Conservation (phyloP, 2,329 filamentous ascomycete species). For the Chalaropsis thielavioides region DNA sequence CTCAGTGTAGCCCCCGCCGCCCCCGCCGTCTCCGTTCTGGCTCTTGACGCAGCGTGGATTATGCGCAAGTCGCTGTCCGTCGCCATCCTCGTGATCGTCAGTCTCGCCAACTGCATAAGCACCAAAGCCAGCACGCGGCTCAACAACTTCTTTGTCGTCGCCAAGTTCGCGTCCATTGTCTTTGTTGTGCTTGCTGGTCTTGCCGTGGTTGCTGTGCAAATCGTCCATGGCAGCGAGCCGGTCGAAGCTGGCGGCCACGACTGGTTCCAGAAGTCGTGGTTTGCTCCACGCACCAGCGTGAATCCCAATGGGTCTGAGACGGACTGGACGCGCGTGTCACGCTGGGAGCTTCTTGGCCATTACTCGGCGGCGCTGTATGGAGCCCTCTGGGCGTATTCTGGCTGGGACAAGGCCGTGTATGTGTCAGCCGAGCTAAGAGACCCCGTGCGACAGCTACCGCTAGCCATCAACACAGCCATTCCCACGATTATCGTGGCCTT, state of each 20-base stretch:
- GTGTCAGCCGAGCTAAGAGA: slow-evolving; percentile 38
- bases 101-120: slow-evolving; percentile 40
- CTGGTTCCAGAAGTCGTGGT: slow-evolving; percentile 42
- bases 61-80: slow-evolving; percentile 39
- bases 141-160: slow-evolving; percentile 40
- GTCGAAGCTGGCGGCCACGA: slow-evolving; percentile 33
- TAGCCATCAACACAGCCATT: slow-evolving; percentile 46
- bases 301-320: slow-evolving; percentile 36
- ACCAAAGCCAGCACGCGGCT: slow-evolving; percentile 40
- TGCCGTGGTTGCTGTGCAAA: slow-evolving; percentile 29
- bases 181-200: slow-evolving; percentile 36
- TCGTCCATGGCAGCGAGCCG: slow-evolving; percentile 26
- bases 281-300: slow-evolving; percentile 34
- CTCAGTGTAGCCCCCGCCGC: slow-evolving; percentile 31
- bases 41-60: slow-evolving; percentile 18
- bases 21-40: slow-evolving; percentile 25
- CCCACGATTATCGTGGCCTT: slow-evolving; percentile 46
- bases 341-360: slow-evolving; percentile 46
- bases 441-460: slow-evolving; percentile 40
- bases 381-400: slow-evolving; percentile 49
- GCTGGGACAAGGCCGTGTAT: slow-evolving; percentile 51
- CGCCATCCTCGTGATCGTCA: slow-evolving; percentile 32
- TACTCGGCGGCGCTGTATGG: slow-evolving; percentile 47
- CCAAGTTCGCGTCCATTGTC: slow-evolving; percentile 37
- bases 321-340: slow-evolving; percentile 34